Evolutionary conservation across 306 rosid genomes (phyloP).

Genomic region (Vigna hirtella): DNA sequence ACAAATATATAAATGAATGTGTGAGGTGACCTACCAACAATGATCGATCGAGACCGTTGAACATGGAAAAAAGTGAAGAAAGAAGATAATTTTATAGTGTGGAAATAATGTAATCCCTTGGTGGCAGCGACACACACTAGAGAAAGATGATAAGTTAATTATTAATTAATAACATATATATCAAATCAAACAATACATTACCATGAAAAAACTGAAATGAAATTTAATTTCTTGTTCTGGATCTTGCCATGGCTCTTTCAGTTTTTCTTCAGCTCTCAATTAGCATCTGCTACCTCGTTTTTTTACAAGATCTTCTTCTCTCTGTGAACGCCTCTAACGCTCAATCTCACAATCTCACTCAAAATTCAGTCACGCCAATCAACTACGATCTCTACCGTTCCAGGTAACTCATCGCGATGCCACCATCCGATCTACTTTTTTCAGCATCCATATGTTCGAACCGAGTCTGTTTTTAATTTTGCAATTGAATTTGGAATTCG

Average conservation of each 20-base stretch:
- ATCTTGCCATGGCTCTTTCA: slow-evolving; percentile 70
- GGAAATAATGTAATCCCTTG: background rate
- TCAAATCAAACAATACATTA: slow-evolving; percentile 3
- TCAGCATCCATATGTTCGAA: slow-evolving; percentile 4
- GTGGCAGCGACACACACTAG: background rate
- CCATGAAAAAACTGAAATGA: slow-evolving; percentile 16
- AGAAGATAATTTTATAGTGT: background rate
- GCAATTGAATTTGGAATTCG: slow-evolving; percentile 27
- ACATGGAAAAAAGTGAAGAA: slow-evolving; percentile 45
- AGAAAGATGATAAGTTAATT: background rate
- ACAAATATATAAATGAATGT: background rate
- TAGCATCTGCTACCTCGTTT: slow-evolving; percentile 51
- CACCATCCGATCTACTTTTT: slow-evolving; percentile 5
- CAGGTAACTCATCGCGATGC: slow-evolving; percentile 52
- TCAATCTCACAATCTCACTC: slow-evolving; percentile 46
- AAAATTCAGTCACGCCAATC: slow-evolving; percentile 53
- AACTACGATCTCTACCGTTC: slow-evolving; percentile 93
- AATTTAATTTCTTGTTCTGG: slow-evolving; percentile 18
- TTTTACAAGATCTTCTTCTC: slow-evolving; percentile 47
- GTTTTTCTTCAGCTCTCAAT: slow-evolving; percentile 44
- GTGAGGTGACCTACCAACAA: slow-evolving; percentile 1
- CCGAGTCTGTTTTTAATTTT: slow-evolving; percentile 12
- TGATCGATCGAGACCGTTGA: slow-evolving; percentile 60
- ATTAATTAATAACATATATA: slow-evolving; percentile 7
- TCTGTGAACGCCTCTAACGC: slow-evolving; percentile 48